Conservation (phyloP, 371 early-diverging fungal genomes). For the Smittium culicis region DNA sequence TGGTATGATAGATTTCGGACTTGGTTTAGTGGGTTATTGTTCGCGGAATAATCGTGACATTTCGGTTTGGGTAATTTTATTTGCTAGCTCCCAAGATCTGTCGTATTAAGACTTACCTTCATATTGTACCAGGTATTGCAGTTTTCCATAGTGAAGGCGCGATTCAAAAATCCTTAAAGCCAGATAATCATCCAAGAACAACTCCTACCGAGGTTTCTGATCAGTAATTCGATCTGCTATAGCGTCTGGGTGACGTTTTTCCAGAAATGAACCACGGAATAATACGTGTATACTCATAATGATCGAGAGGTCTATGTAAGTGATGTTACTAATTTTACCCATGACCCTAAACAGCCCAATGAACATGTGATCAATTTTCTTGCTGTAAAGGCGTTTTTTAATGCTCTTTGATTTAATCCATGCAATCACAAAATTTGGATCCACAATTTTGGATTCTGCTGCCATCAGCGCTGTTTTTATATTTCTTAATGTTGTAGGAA, state of each 20-base stretch:
- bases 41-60: background rate
- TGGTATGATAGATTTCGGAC: background rate
- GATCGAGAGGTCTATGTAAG: constrained; percentile 20
- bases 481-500: background rate
- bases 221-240: background rate
- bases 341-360: background rate
- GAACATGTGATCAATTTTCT: background rate
- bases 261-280: background rate
- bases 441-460: background rate
- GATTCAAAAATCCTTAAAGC: background rate
- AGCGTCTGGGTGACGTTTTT: constrained; percentile 5
- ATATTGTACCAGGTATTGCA: constrained; percentile 1
- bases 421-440: background rate
- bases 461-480: background rate
- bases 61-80: background rate
- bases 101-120: background rate
- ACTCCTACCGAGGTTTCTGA: background rate
- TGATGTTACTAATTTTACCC: background rate
- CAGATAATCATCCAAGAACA: constrained; percentile 4
- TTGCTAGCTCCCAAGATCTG: constrained; percentile 1
- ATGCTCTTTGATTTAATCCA: background rate
- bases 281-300: constrained; percentile 25
- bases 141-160: background rate
- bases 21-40: background rate
- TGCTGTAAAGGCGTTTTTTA: background rate